Conservation (phyloP, 2,329 filamentous ascomycete genomes). For the Aspergillus aculeatinus region DNA sequence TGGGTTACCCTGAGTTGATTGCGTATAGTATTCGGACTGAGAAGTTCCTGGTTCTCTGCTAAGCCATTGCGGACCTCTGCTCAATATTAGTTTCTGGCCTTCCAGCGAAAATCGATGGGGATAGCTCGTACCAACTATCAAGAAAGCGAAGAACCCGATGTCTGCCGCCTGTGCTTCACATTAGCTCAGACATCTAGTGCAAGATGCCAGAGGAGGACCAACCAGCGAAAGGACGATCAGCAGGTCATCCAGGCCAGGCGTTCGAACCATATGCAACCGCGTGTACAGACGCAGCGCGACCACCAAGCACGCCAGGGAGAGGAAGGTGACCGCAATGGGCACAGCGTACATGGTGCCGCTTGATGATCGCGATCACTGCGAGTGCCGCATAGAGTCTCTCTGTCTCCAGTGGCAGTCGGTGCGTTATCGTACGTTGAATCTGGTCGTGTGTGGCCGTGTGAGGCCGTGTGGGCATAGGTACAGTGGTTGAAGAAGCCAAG, state of each 20-base stretch:
- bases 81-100: conserved; percentile 1
- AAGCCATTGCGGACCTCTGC: conserved; percentile 27
- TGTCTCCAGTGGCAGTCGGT: neutral
- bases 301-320: conserved; percentile 18
- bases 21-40: conserved; percentile 7
- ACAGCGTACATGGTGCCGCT: conserved; percentile 24
- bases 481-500: neutral
- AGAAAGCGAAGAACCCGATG: conserved; percentile 14
- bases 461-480: neutral
- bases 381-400: neutral
- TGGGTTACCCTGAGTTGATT: conserved; percentile 25
- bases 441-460: neutral
- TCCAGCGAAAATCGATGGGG: neutral
- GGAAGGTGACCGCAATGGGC: conserved; percentile 21
- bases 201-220: conserved; percentile 2
- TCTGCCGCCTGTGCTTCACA: conserved; percentile 11
- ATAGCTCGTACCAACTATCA: conserved; percentile 14
- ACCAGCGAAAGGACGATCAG: conserved; percentile 25
- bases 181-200: neutral
- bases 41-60: conserved; percentile 8
- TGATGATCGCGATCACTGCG: neutral
- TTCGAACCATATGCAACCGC: conserved; percentile 23
- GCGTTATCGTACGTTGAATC: neutral
- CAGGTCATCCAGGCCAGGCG: conserved; percentile 30
- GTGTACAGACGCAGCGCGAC: conserved; percentile 26